Evolutionary conservation across 1,284 basidiomycete species (phyloP).

Genomic region (Vanrija humicola): DNA sequence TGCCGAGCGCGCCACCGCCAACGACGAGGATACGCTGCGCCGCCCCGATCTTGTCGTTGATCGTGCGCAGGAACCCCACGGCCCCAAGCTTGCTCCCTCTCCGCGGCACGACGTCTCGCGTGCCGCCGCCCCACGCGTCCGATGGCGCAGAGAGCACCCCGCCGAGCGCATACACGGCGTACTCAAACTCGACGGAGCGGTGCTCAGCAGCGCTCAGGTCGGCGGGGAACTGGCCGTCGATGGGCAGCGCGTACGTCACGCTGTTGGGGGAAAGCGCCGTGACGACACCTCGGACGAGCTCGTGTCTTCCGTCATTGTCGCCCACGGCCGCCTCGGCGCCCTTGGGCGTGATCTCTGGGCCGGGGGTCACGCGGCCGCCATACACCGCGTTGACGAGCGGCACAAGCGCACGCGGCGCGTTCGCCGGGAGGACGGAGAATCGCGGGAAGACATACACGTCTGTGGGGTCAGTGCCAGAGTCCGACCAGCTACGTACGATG

Average conservation of each 20-base stretch:
- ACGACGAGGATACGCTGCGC: conserved; percentile 49
- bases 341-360: not conserved
- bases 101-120: conserved; percentile 14
- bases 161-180: conserved; percentile 50
- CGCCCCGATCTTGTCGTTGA: conserved; percentile 33
- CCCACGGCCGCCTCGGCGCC: not conserved
- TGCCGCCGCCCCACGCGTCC: conserved; percentile 41
- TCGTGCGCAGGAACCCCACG: conserved; percentile 24
- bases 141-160: conserved; percentile 44
- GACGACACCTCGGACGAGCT: conserved; percentile 55
- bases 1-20: conserved; percentile 53
- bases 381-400: conserved; percentile 55
- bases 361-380: not conserved
- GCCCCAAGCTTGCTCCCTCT: conserved; percentile 40
- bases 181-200: conserved; percentile 47
- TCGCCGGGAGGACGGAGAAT: conserved; percentile 49
- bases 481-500: conserved; percentile 29
- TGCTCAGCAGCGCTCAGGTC: not conserved
- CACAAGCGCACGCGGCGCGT: conserved; percentile 58
- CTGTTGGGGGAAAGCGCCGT: conserved; percentile 51
- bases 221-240: conserved; percentile 4
- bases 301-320: conserved; percentile 18
- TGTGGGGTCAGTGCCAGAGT: conserved; percentile 9
- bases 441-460: conserved; percentile 54
- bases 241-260: conserved; percentile 52